Evolutionary conservation across 2,329 filamentous ascomycete species (phyloP).

Genomic region (Fusarium illudens): DNA sequence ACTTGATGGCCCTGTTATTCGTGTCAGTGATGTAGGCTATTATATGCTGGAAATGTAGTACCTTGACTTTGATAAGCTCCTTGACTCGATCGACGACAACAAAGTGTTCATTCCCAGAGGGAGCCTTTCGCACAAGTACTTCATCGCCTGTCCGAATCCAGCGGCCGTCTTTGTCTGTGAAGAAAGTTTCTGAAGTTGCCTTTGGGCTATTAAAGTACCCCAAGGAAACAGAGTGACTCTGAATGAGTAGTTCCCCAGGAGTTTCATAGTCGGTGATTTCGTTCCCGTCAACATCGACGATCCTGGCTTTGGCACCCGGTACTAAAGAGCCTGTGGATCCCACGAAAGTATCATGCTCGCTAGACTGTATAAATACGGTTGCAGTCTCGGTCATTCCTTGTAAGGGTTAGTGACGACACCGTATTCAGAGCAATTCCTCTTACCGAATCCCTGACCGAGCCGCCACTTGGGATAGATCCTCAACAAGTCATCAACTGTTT

Average conservation of each 20-base stretch:
- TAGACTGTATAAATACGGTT: conserved; percentile 46
- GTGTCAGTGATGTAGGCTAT: neutral
- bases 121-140: conserved; percentile 71
- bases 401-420: conserved; percentile 57
- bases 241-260: conserved; percentile 84
- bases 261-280: conserved; percentile 74
- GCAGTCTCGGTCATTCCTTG: conserved; percentile 52
- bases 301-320: conserved; percentile 67
- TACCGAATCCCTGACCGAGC: conserved; percentile 77
- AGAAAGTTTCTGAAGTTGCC: conserved; percentile 82
- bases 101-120: conserved; percentile 78
- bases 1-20: conserved; percentile 72
- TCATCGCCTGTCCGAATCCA: conserved; percentile 91
- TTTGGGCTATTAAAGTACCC: conserved; percentile 89
- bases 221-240: conserved; percentile 77
- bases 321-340: conserved; percentile 75
- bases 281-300: conserved; percentile 71
- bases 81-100: conserved; percentile 81
- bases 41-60: conserved; percentile 33
- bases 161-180: conserved; percentile 68
- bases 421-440: neutral
- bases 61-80: conserved; percentile 81
- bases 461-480: conserved; percentile 70
- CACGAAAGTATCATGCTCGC: conserved; percentile 67
- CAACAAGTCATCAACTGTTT: conserved; percentile 70